Evolutionary conservation across 129 eudicot species (phyloP).

Genomic region (Calendula officinalis): DNA sequence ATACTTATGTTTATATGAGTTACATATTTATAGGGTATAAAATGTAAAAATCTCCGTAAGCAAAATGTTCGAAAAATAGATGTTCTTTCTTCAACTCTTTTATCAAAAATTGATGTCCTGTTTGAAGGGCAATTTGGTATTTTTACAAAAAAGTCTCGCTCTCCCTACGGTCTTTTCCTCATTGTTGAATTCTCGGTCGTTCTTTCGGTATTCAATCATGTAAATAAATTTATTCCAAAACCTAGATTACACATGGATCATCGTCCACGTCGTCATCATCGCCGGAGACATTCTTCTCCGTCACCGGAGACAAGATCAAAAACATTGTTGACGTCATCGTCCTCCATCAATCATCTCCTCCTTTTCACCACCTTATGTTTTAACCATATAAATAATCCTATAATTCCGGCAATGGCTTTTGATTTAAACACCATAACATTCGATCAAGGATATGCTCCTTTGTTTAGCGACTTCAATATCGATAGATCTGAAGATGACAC

Average conservation of each 20-base stretch:
- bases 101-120: not conserved
- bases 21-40: too few species aligned
- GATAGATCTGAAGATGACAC: constrained; percentile 55
- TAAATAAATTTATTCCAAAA: not conserved
- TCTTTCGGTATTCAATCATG: constrained; percentile 18
- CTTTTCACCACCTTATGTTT: constrained; percentile 15
- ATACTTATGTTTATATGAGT: too few species aligned
- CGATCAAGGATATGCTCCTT: constrained; percentile 67
- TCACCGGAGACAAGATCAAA: constrained; percentile 8
- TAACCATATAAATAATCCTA: constrained; percentile 20
- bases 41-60: too few species aligned
- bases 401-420: constrained; percentile 30
- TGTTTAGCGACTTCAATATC: constrained; percentile 88
- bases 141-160: constrained; percentile 1
- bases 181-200: constrained; percentile 21
- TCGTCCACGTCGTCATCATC: constrained; percentile 8
- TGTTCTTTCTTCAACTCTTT: too few species aligned
- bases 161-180: not conserved
- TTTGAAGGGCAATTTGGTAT: constrained; percentile 21
- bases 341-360: constrained; percentile 20
- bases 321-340: constrained; percentile 23
- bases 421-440: constrained; percentile 63
- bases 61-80: too few species aligned
- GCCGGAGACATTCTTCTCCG: constrained; percentile 28
- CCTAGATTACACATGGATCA: constrained; percentile 24